These are phyloP conservation scores for Parmales sp. DNA, from an alignment of 108 stramenopile genomes.

Conservation along the genomic window DNA sequence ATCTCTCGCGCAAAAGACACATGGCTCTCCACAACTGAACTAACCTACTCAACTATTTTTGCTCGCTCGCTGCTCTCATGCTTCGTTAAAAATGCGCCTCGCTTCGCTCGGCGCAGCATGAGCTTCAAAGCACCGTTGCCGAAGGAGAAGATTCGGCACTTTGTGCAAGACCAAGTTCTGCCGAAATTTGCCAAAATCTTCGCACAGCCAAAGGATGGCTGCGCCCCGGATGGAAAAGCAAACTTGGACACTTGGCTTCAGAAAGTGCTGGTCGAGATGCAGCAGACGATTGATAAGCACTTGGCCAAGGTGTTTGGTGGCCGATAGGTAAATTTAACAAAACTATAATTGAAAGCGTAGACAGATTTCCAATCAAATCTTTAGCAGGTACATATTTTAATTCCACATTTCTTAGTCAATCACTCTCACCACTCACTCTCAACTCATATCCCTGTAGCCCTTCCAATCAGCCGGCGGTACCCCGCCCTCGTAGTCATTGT, in stretches of 20 bases:
- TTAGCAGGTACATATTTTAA: too few species aligned
- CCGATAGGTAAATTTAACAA: too few species aligned
- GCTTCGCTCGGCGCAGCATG: too few species aligned
- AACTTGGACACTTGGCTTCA: conserved; percentile 31
- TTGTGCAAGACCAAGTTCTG: conserved; percentile 24
- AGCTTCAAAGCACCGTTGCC: conserved; percentile 28
- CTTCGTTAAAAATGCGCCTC: too few species aligned
- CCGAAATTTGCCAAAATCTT: conserved; percentile 27
- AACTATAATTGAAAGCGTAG: too few species aligned
- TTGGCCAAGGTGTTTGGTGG: conserved; percentile 23
- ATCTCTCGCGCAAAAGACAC: too few species aligned
- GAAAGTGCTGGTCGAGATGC: conserved; percentile 29
- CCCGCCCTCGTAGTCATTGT: conserved; percentile 14
- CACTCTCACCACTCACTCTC: too few species aligned
- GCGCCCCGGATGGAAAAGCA: not conserved
- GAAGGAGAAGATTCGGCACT: conserved; percentile 22
- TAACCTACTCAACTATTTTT: too few species aligned
- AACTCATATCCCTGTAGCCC: conserved; percentile 22
- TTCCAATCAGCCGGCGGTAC: conserved; percentile 23
- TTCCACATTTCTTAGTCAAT: too few species aligned
- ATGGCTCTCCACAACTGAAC: too few species aligned
- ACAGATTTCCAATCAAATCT: too few species aligned
- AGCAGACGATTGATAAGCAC: conserved; percentile 26
- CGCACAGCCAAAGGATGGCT: conserved; percentile 13
- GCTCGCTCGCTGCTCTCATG: too few species aligned